phyloP scores from a whole-genome alignment of 2,329 filamentous ascomycete species.

The Monilinia fructicola region DNA sequence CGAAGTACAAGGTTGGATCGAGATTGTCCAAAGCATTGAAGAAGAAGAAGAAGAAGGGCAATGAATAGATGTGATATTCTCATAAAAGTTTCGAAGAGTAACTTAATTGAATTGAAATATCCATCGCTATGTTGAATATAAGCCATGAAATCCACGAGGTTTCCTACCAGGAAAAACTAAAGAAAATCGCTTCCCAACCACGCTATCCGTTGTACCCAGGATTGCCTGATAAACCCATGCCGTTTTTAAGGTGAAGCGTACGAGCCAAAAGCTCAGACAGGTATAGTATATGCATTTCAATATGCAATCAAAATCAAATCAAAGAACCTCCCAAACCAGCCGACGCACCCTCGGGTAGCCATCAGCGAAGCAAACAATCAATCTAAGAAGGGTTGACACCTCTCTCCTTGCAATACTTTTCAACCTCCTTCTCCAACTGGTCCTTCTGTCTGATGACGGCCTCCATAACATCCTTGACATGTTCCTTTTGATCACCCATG shows the following conservation, averaged over 20 bases:
- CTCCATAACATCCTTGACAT: slow-evolving; percentile 71
- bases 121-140: neutral
- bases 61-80: neutral
- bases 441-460: slow-evolving; percentile 61
- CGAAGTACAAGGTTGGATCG: neutral
- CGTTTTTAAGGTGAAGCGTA: no score
- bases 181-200: neutral
- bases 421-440: slow-evolving; percentile 69
- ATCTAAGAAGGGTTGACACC: slow-evolving; percentile 8
- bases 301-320: slow-evolving; percentile 1
- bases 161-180: neutral
- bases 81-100: neutral
- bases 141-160: neutral
- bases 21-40: neutral
- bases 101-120: neutral
- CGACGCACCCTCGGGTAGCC: neutral
- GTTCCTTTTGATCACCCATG: slow-evolving; percentile 45
- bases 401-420: slow-evolving; percentile 69
- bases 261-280: neutral
- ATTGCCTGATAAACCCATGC: neutral
- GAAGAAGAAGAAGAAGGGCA: neutral
- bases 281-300: neutral
- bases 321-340: neutral
- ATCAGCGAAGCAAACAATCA: neutral
- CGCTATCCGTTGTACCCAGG: neutral